Percentiles rank a stretch among this genome's conserved stretches.
phyloP scores from a whole-genome alignment of 345 rosid species.

The Lepidium sativum region DNA sequence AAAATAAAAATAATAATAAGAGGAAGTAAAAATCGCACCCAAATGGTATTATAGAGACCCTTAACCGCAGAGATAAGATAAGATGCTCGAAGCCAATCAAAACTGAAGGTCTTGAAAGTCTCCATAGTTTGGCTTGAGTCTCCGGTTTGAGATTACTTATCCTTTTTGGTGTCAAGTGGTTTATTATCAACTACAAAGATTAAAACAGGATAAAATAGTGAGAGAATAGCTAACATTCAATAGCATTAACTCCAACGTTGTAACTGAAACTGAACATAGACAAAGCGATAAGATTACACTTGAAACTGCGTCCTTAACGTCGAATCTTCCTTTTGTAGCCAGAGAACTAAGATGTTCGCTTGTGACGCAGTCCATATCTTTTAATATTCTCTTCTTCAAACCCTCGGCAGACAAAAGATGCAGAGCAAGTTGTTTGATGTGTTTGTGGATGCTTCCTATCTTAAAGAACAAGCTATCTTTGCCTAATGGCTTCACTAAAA shows the following conservation, averaged over 20 bases:
- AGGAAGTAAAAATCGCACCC: neutral
- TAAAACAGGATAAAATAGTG: neutral
- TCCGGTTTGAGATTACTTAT: conserved; percentile 24
- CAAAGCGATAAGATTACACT: neutral
- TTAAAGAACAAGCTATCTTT: conserved; percentile 9
- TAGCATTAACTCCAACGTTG: neutral
- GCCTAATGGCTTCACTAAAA: conserved; percentile 26
- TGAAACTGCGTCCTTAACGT: conserved; percentile 20
- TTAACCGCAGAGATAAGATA: conserved; percentile 1
- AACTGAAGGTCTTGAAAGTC: conserved; percentile 12
- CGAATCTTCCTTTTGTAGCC: conserved; percentile 16
- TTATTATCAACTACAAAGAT: conserved; percentile 29
- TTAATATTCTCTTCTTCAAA: conserved; percentile 17
- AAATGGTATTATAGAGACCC: conserved; percentile 25
- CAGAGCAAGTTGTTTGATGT: conserved; percentile 22
- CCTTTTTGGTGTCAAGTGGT: conserved; percentile 20
- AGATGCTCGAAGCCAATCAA: conserved; percentile 31
- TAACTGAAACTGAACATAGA: neutral
- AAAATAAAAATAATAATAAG: too few relatives aligned
- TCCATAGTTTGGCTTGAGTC: conserved; percentile 13
- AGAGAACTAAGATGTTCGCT: conserved; percentile 11
- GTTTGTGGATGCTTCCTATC: conserved; percentile 31
- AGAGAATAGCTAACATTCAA: neutral
- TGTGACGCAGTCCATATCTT: conserved; percentile 20
- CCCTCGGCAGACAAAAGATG: conserved; percentile 24